Evolutionary conservation across 139 green algal genomes (phyloP), one percentile per base, ranked within the genome.

Genomic region (Trebouxia sp.): DNA sequence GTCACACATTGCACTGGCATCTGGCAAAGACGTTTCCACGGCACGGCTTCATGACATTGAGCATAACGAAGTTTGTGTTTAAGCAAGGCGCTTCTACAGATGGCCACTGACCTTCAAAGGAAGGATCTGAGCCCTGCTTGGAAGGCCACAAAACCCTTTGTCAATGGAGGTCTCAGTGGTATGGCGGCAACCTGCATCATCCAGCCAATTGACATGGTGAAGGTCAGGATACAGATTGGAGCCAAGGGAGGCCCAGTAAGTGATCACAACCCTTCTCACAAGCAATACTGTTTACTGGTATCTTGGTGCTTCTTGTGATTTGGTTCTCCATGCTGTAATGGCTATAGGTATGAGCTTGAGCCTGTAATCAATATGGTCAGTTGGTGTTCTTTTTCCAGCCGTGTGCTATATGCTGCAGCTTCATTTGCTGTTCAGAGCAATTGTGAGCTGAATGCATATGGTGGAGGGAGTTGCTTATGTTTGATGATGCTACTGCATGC

Each of bases 201-300:
- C 58, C 97, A 99, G 91, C 94, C 95, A 30, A 93, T 98, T 84
- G 96, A 99, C 79, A 98, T 98, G 94, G 92, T 99, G 48, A 99
- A 98, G 85, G 96, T 99, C 48, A 89, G 93, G 51, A 88, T 99
- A 26, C 96, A 99, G 86, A 90, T 99, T 67, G 95, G 95, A n/a
- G 91, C 92, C 12, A 92, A 89, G 42, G 96, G 96, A 17, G 86
- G 89, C 66, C 94, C 96, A 76, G 91, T 97, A 53, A 93, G 92
- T 87, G 8, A 42, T 22, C 39, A 41, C 30, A 28, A 24, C 14
- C 28, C 30, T 41, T 15, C 8, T 10, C 5, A 15, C 9, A 15
- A 15, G 22, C 55, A 65, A 11, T 0, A 6, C n/a, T 53, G 47
- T 17, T 6, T 26, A 17, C 47, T 6, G 20, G 47, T 26, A 26